Conservation (phyloP, 805 yeast genomes). For the Saturnispora saitoi region DNA sequence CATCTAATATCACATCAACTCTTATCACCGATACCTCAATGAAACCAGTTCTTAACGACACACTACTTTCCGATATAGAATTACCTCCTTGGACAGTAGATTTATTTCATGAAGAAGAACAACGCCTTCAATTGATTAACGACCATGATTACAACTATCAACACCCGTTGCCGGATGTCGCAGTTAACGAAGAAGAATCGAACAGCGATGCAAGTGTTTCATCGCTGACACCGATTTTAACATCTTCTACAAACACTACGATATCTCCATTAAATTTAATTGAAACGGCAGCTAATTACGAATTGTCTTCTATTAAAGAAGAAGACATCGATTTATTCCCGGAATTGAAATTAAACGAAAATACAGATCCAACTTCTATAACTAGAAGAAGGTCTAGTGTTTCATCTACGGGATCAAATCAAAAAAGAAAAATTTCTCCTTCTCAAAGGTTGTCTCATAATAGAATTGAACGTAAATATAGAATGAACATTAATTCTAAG, state of each 20-base stretch:
- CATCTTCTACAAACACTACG: not conserved
- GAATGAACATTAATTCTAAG: constrained; percentile 65
- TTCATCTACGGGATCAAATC: not conserved
- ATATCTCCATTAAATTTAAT: not conserved
- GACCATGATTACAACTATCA: not conserved
- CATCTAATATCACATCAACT: not conserved
- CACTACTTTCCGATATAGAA: not conserved
- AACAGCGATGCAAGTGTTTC: not conserved
- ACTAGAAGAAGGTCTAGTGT: not conserved
- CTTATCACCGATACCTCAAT: not conserved
- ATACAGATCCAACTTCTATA: not conserved
- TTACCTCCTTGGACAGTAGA: constrained; percentile 1
- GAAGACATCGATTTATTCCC: not conserved
- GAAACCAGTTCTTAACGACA: not conserved
- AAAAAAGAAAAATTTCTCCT: not conserved
- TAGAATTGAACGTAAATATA: constrained; percentile 61
- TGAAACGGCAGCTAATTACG: not conserved
- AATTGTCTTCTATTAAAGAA: not conserved
- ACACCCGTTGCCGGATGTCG: not conserved
- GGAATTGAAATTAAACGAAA: not conserved
- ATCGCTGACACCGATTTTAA: not conserved
- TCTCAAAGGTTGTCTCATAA: constrained; percentile 65
- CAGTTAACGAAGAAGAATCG: not conserved
- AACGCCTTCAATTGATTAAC: not conserved
- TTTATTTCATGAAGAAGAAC: not conserved